Base-by-base conservation (phyloP, 2,329 filamentous ascomycete species). In the Fusarium tuaranense region DNA sequence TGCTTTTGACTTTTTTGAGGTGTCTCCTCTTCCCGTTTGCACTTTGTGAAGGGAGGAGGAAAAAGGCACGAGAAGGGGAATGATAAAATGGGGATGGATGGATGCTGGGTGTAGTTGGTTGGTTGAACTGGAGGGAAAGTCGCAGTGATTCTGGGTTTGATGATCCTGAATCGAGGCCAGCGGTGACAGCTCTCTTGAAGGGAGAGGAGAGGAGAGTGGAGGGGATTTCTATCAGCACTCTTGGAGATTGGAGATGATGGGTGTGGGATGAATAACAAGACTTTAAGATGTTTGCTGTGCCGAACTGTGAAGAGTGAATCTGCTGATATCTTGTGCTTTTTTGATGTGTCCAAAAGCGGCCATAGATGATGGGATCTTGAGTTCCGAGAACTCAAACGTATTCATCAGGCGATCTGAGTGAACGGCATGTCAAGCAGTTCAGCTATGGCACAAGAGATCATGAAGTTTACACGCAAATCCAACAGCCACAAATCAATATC, bases 201-300 rank as follows among this genome's bases (percentile, higher is more conserved):
- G 46, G 68, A 67, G 44, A 46, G 13, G n/a, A 7, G 41, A 46
- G 7, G 20, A 67, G 44, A 48, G 44, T 13, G 3, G 44, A 48
- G 14, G 22, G 22, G 70, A 57, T 70, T 73, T 63, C 59, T 68
- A 71, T 76, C 61, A 27, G 60, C 62, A 53, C 66, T 48, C 67
- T 71, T 76, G 74, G 69, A 76, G 74, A 76, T 36, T 32, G 64
- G 39, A 58, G 66, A 68, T 63, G 67, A 62, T 39, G 46, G 73
- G 69, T 51, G 74, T 36, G 65, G 70, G 75, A 73, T 71, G 72
- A 78, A 78, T 78, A 72, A 71, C 67, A 78, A 71, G 65, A 71
- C 20, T 59, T 66, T 66, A 57, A 55, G 48, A 30, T 59, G 41
- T 9, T 25, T 67, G 62, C 22, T 22, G 10, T 27, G 16, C 5